A percentile compares a stretch with the other conserved stretches of the same genome.
Conservation (phyloP, 192 early-diverging fungal genomes). For the Rhizophagus clarus region DNA sequence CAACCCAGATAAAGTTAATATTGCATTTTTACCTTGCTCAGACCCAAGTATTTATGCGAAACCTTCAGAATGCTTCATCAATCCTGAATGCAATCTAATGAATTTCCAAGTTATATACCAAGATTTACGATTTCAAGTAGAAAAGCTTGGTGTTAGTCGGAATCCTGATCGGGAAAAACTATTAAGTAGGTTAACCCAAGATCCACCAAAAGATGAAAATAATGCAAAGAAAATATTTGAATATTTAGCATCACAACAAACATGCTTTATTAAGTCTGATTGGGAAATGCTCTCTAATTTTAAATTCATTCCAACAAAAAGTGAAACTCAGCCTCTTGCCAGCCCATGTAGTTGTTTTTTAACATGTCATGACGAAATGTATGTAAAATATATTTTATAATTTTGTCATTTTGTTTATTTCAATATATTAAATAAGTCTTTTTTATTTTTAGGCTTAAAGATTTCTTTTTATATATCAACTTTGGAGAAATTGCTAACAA, state of each 20-base stretch:
- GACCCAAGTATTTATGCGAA: conserved; percentile 41
- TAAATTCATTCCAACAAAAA: conserved; percentile 64
- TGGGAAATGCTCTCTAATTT: conserved; percentile 54
- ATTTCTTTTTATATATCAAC: conserved; percentile 62
- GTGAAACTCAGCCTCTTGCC: not conserved
- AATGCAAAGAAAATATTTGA: conserved; percentile 63
- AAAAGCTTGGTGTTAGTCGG: conserved; percentile 66
- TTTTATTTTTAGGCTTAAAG: conserved; percentile 46
- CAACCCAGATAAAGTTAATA: conserved; percentile 37
- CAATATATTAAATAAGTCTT: too few relatives aligned
- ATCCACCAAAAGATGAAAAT: conserved; percentile 35
- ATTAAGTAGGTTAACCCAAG: conserved; percentile 41
- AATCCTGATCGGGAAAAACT: conserved; percentile 53
- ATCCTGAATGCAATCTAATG: conserved; percentile 61
- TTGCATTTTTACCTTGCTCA: conserved; percentile 64
- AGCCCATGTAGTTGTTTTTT: too few relatives aligned
- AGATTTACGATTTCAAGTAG: conserved; percentile 50
- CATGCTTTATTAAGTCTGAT: conserved; percentile 52
- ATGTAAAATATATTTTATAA: not conserved
- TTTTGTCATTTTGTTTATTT: too few relatives aligned
- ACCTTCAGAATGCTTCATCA: conserved; percentile 68
- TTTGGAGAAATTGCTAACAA: conserved; percentile 72
- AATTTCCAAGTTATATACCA: conserved; percentile 66
- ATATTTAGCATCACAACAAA: conserved; percentile 65
- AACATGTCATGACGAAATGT: not conserved